phyloP scores from a whole-genome alignment of 192 early-diverging fungal genomes.

The Rhizoclosmatium sp. region DNA sequence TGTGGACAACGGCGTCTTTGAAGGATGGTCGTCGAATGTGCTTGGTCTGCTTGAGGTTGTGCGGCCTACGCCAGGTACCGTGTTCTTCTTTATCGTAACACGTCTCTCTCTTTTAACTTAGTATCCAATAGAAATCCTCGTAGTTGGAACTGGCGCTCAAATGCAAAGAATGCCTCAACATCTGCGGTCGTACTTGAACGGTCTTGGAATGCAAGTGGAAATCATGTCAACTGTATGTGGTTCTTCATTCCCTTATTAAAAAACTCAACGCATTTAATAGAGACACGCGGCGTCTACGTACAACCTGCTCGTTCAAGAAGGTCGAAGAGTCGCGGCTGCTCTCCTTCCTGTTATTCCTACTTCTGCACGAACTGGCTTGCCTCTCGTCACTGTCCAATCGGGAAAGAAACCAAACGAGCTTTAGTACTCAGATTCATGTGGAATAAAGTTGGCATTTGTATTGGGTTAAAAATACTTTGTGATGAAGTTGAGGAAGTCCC shows the following conservation, averaged over 20 bases:
- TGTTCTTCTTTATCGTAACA: not conserved
- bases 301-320: slow-evolving; percentile 61
- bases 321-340: slow-evolving; percentile 51
- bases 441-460: too few relatives aligned
- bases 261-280: slow-evolving; percentile 25
- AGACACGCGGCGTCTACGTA: slow-evolving; percentile 59
- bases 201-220: slow-evolving; percentile 61
- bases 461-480: too few relatives aligned
- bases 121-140: slow-evolving; percentile 50
- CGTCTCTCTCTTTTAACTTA: not conserved
- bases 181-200: slow-evolving; percentile 50
- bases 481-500: too few relatives aligned
- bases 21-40: slow-evolving; percentile 51
- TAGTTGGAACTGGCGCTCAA: slow-evolving; percentile 56
- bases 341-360: slow-evolving; percentile 61
- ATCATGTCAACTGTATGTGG: slow-evolving; percentile 48
- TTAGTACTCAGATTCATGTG: not conserved
- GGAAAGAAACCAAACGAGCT: slow-evolving; percentile 11
- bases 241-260: not conserved
- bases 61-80: slow-evolving; percentile 49
- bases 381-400: slow-evolving; percentile 42
- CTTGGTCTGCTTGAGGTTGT: slow-evolving; percentile 55
- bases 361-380: slow-evolving; percentile 50
- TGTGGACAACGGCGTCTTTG: slow-evolving; percentile 43
- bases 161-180: slow-evolving; percentile 44